Evolutionary conservation across 2,329 filamentous ascomycete genomes (phyloP).

Genomic region (Colletotrichum destructivum): DNA sequence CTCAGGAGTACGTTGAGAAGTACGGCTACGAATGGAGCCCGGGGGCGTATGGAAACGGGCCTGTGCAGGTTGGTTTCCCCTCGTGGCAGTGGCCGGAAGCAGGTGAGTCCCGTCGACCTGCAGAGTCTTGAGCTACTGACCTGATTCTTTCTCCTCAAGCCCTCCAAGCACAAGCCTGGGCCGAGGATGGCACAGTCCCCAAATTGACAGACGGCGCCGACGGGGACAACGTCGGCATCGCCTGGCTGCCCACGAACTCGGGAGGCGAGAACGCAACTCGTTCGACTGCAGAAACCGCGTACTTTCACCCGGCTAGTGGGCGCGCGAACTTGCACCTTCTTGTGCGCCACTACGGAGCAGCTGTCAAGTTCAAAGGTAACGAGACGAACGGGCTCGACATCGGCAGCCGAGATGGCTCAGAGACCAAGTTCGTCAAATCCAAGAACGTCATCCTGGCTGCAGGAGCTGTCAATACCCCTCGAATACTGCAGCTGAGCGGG

Average conservation of each 20-base stretch:
- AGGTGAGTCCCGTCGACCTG: slow-evolving; percentile 17
- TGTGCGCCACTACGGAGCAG: slow-evolving; percentile 45
- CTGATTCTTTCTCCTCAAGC: slow-evolving; percentile 11
- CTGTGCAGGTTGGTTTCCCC: slow-evolving; percentile 46
- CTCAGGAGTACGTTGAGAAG: slow-evolving; percentile 27
- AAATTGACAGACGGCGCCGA: slow-evolving; percentile 44
- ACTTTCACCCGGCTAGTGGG: slow-evolving; percentile 42
- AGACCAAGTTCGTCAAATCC: slow-evolving; percentile 30
- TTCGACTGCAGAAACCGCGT: slow-evolving; percentile 45
- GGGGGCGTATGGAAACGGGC: slow-evolving; percentile 40
- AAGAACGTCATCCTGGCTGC: slow-evolving; percentile 51
- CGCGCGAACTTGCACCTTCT: slow-evolving; percentile 45
- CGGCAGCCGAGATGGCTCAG: slow-evolving; percentile 36
- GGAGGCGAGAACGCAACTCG: slow-evolving; percentile 43
- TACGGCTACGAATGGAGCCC: slow-evolving; percentile 26
- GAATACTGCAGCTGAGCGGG: slow-evolving; percentile 71
- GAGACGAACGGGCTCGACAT: slow-evolving; percentile 53
- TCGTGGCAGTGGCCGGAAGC: slow-evolving; percentile 47
- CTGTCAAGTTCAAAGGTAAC: slow-evolving; percentile 49
- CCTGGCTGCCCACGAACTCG: slow-evolving; percentile 45
- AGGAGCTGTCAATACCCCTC: slow-evolving; percentile 69
- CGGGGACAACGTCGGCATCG: slow-evolving; percentile 46
- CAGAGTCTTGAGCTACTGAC: no score
- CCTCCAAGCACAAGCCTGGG: slow-evolving; percentile 41
- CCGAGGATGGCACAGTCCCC: slow-evolving; percentile 39